A percentile compares a stretch with the other conserved stretches of the same genome.
Evolutionary conservation across 116 monocot species (phyloP).

Genomic region (Papilionanthe hybrid): DNA sequence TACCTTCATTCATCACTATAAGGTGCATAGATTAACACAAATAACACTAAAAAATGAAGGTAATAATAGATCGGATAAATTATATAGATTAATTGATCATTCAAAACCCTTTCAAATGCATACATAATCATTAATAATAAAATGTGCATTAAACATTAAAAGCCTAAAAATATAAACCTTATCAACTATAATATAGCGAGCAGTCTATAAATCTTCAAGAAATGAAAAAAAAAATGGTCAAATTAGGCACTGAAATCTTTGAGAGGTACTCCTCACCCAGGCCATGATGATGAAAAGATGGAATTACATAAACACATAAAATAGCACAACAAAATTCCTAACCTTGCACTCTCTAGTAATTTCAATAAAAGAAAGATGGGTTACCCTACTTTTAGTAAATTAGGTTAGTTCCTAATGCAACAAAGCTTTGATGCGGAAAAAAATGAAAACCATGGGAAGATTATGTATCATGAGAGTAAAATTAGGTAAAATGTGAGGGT

Average conservation of each 20-base stretch:
- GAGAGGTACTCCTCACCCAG: background rate
- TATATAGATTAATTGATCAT: background rate
- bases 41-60: background rate
- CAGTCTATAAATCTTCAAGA: background rate
- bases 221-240: background rate
- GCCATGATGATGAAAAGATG: background rate
- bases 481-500: background rate
- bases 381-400: background rate
- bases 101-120: background rate
- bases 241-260: background rate
- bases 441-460: background rate
- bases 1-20: background rate
- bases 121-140: background rate
- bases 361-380: background rate
- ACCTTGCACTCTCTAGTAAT: background rate
- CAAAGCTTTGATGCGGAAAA: background rate
- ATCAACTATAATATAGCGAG: background rate
- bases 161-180: background rate
- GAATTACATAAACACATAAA: background rate
- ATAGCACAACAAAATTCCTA: background rate
- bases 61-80: background rate
- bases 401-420: background rate
- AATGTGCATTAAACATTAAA: background rate
- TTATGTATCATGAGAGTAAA: background rate
- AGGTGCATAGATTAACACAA: background rate